Conservation (phyloP, 2,329 filamentous ascomycete genomes). For the Diplodia corticola region DNA sequence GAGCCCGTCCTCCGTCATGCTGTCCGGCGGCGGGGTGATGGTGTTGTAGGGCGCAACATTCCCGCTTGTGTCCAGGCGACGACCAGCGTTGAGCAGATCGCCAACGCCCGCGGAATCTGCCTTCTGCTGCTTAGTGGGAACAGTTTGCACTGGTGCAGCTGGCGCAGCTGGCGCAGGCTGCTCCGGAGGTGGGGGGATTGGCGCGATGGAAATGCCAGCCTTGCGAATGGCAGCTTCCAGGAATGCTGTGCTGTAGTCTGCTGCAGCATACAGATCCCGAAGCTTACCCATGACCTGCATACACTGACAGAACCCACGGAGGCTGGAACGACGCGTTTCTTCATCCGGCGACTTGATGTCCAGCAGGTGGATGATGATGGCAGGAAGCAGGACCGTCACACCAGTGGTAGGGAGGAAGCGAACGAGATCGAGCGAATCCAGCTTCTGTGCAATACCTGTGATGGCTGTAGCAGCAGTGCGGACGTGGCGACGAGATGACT, state of each 20-base stretch:
- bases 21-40: conserved; percentile 45
- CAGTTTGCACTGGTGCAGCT: conserved; percentile 26
- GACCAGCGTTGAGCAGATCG: conserved; percentile 49
- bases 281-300: conserved; percentile 89
- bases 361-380: conserved; percentile 89
- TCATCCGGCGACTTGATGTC: conserved; percentile 84
- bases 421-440: conserved; percentile 72
- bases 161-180: conserved; percentile 28
- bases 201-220: conserved; percentile 71
- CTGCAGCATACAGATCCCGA: conserved; percentile 85
- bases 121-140: background rate
- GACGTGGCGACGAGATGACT: conserved; percentile 79
- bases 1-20: conserved; percentile 27
- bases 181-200: conserved; percentile 32
- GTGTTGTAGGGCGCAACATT: conserved; percentile 17
- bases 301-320: conserved; percentile 83
- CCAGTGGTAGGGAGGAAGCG: conserved; percentile 83
- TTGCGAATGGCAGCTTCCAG: conserved; percentile 89
- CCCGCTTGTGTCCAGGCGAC: conserved; percentile 37
- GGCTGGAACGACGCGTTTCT: conserved; percentile 68
- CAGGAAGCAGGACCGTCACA: conserved; percentile 85
- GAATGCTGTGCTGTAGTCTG: conserved; percentile 95
- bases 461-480: conserved; percentile 82
- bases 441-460: conserved; percentile 76
- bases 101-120: conserved; percentile 43